A percentile compares a stretch with the other conserved stretches of the same genome.
Conservation (phyloP, 306 rosid genomes). For the Alnus rubra region DNA sequence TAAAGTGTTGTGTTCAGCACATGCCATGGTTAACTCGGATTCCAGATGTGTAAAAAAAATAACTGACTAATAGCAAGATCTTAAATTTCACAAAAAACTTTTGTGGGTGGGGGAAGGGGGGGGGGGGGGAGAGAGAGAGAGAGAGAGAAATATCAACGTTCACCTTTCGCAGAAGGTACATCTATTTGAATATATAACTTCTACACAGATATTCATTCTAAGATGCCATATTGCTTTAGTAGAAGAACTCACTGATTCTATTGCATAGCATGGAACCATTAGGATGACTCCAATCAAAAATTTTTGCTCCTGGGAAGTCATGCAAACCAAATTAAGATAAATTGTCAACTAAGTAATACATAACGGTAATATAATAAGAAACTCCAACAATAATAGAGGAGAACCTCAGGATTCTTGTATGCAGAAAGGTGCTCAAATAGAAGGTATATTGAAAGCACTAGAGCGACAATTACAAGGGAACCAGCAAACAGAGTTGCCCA, state of each 20-base stretch:
- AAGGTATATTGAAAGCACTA: constrained; percentile 76
- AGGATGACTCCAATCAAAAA: constrained; percentile 88
- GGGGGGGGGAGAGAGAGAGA: too few relatives aligned
- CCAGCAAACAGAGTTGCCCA: constrained; percentile 79
- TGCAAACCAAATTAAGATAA: constrained; percentile 16
- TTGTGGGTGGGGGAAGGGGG: too few relatives aligned
- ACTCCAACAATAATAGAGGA: background rate
- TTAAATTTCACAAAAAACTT: too few relatives aligned
- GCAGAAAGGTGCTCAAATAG: constrained; percentile 91
- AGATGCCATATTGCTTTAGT: background rate
- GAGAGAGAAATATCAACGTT: background rate
- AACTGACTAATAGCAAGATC: background rate
- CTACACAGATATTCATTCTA: constrained; percentile 1
- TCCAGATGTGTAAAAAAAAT: background rate
- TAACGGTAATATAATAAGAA: background rate
- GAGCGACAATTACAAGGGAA: constrained; percentile 62
- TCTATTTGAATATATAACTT: background rate
- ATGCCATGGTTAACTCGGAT: background rate
- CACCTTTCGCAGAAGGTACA: background rate
- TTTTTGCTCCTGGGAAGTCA: constrained; percentile 69
- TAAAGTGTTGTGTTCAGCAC: too few relatives aligned
- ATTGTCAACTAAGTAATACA: background rate
- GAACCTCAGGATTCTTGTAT: constrained; percentile 93
- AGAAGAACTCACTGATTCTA: constrained; percentile 82
- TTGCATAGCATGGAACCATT: constrained; percentile 96